Conservation (phyloP, 192 early-diverging fungal genomes). For the Coemansia sp. region DNA sequence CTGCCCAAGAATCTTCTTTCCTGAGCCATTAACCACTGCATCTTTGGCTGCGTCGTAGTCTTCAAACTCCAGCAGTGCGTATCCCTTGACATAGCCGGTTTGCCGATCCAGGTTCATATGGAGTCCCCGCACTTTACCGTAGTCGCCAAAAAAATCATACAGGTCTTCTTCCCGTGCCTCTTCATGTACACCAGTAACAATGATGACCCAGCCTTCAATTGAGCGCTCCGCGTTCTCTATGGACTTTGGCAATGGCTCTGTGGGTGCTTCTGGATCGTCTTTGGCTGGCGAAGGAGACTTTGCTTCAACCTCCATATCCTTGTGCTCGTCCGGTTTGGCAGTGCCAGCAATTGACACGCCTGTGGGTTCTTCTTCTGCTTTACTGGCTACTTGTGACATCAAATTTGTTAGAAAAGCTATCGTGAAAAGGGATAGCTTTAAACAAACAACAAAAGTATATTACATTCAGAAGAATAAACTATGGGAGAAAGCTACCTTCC, state of each 20-base stretch:
- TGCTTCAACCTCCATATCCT: constrained; percentile 9
- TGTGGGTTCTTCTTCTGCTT: neutral
- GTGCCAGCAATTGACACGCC: constrained; percentile 20
- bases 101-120: constrained; percentile 92
- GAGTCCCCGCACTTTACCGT: constrained; percentile 84
- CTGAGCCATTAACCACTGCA: constrained; percentile 73
- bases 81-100: constrained; percentile 97
- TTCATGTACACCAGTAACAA: constrained; percentile 92
- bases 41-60: constrained; percentile 72
- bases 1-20: constrained; percentile 70
- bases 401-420: too few relatives aligned
- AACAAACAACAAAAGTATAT: neutral
- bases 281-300: neutral
- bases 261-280: neutral
- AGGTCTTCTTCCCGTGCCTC: constrained; percentile 92
- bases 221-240: constrained; percentile 36
- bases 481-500: constrained; percentile 3
- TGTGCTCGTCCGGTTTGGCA: constrained; percentile 2
- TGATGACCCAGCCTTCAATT: constrained; percentile 93
- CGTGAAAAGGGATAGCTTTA: neutral
- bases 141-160: constrained; percentile 83
- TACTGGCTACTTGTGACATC: constrained; percentile 10
- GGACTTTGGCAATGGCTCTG: neutral
- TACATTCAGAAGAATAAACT: neutral
- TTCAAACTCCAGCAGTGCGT: constrained; percentile 87